Conservation (phyloP, 2,329 filamentous ascomycete species). For the Fusarium redolens region DNA sequence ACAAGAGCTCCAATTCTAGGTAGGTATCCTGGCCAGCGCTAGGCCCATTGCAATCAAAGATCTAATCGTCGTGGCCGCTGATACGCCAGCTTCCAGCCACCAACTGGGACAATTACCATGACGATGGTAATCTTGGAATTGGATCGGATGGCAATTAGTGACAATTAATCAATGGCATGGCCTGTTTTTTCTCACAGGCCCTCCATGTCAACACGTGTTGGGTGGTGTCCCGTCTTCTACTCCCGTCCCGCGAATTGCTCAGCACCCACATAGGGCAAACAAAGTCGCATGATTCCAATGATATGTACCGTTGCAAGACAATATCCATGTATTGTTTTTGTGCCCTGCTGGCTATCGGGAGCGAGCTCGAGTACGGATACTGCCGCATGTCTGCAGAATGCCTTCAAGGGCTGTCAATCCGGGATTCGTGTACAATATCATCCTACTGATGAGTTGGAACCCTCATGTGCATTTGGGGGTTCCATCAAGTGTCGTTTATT, state of each 20-base stretch:
- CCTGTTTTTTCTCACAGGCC: constrained; percentile 29
- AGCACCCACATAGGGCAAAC: background rate
- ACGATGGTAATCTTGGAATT: constrained; percentile 42
- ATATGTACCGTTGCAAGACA: constrained; percentile 10
- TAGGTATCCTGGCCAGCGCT: constrained; percentile 13
- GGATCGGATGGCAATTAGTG: constrained; percentile 26
- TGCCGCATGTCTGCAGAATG: background rate
- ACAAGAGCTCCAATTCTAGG: constrained; percentile 8
- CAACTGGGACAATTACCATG: constrained; percentile 34
- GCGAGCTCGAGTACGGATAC: constrained; percentile 34
- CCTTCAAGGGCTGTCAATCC: background rate
- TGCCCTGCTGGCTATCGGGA: background rate
- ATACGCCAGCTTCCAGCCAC: constrained; percentile 29
- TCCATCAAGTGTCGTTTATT: background rate
- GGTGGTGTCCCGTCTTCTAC: constrained; percentile 33
- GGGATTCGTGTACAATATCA: background rate
- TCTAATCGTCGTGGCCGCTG: constrained; percentile 24
- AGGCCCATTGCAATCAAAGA: constrained; percentile 33
- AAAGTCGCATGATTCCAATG: constrained; percentile 33
- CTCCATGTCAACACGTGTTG: constrained; percentile 41
- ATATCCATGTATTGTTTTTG: constrained; percentile 5
- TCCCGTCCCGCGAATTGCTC: constrained; percentile 22
- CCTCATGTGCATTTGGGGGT: constrained; percentile 1
- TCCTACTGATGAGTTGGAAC: constrained; percentile 19
- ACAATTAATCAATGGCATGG: constrained; percentile 14